These are phyloP conservation scores for Cercospora canescens DNA, from an alignment of 2,329 filamentous ascomycete genomes.

Conservation along the genomic window DNA sequence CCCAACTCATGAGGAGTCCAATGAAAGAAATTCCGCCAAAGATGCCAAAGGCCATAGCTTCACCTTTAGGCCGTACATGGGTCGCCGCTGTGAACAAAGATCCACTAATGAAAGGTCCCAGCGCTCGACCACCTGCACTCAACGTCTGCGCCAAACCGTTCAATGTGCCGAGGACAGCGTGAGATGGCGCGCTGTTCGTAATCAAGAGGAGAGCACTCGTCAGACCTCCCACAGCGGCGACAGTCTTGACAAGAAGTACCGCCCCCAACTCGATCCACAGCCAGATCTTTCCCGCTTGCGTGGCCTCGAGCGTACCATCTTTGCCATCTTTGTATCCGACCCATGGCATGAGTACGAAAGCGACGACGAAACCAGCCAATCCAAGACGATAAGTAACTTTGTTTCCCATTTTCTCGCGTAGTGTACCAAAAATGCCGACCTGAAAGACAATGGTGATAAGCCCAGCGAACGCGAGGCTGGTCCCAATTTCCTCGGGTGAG, in stretches of 20 bases:
- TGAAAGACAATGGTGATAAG: slow-evolving; percentile 88
- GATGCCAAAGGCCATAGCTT: slow-evolving; percentile 80
- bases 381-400: slow-evolving; percentile 78
- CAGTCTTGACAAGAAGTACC: slow-evolving; percentile 83
- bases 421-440: slow-evolving; percentile 74
- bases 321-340: slow-evolving; percentile 72
- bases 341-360: slow-evolving; percentile 86
- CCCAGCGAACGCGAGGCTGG: slow-evolving; percentile 82
- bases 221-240: slow-evolving; percentile 84
- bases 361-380: slow-evolving; percentile 75
- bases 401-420: slow-evolving; percentile 81
- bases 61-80: slow-evolving; percentile 73
- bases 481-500: slow-evolving; percentile 76
- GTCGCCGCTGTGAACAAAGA: slow-evolving; percentile 80
- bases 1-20: slow-evolving; percentile 77
- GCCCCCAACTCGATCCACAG: slow-evolving; percentile 79
- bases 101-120: slow-evolving; percentile 86
- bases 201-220: slow-evolving; percentile 89
- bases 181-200: slow-evolving; percentile 86
- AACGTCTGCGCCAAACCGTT: slow-evolving; percentile 94
- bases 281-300: slow-evolving; percentile 61
- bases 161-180: slow-evolving; percentile 81
- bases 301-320: slow-evolving; percentile 48
- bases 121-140: slow-evolving; percentile 83
- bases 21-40: slow-evolving; percentile 81